phyloP scores from a whole-genome alignment of 352 stramenopile genomes.

The Pythium grandisporangium region DNA sequence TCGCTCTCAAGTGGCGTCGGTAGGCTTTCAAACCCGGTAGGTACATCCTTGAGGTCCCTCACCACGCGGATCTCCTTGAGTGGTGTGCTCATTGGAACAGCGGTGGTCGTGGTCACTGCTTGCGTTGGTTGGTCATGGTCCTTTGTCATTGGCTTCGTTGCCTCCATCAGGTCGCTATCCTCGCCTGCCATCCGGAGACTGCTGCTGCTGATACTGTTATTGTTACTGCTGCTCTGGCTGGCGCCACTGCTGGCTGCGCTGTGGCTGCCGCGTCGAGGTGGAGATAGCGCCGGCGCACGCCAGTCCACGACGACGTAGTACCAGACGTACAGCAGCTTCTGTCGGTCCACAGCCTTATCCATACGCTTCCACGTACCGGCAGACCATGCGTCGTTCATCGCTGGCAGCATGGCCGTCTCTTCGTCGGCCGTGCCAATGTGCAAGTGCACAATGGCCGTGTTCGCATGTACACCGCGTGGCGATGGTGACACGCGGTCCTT shows the following conservation, averaged over 20 bases:
- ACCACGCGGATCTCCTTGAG: slow-evolving; percentile 81
- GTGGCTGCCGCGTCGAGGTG: neutral
- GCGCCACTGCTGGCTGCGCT: no score
- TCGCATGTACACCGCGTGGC: no score
- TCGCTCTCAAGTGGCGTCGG: slow-evolving; percentile 34
- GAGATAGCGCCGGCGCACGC: slow-evolving; percentile 4
- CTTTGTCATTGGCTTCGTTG: slow-evolving; percentile 1
- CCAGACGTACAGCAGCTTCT: slow-evolving; percentile 55
- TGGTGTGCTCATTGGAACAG: slow-evolving; percentile 19
- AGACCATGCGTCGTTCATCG: neutral
- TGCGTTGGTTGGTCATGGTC: slow-evolving; percentile 3
- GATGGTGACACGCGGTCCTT: no score
- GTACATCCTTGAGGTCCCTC: slow-evolving; percentile 49
- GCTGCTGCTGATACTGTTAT: no score
- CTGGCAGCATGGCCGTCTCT: slow-evolving; percentile 6
- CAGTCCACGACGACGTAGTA: slow-evolving; percentile 22
- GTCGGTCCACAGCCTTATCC: slow-evolving; percentile 68
- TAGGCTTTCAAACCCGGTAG: slow-evolving; percentile 53
- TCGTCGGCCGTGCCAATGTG: slow-evolving; percentile 23
- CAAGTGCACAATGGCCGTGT: slow-evolving; percentile 47
- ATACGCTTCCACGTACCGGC: slow-evolving; percentile 35
- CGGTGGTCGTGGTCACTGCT: neutral
- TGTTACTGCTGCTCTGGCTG: no score
- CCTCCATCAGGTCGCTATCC: no score
- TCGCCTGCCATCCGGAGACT: no score